These are phyloP conservation scores for Tylopilus rubrobrunneus DNA, from an alignment of 768 basidiomycete genomes.

Conservation along the genomic window DNA sequence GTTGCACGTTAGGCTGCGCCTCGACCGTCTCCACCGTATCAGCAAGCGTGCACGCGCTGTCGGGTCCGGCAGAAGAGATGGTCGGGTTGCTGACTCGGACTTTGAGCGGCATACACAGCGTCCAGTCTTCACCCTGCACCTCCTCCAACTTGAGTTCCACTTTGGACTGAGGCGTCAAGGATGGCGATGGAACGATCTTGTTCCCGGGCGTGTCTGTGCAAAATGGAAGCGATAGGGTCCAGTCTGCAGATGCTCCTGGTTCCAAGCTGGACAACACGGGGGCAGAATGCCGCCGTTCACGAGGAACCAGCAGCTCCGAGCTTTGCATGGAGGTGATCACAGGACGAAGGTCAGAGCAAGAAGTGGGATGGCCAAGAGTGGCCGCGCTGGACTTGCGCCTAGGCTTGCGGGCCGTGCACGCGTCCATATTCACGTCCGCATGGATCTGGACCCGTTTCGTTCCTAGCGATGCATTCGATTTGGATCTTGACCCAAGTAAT, in stretches of 20 bases:
- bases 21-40: slow-evolving; percentile 1
- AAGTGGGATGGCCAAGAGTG: slow-evolving; percentile 1
- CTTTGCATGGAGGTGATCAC: neutral
- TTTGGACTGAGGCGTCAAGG: neutral
- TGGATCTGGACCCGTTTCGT: slow-evolving; percentile 30
- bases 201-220: slow-evolving; percentile 26
- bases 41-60: slow-evolving; percentile 2
- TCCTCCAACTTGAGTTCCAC: slow-evolving; percentile 5
- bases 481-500: slow-evolving; percentile 26
- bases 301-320: slow-evolving; percentile 19
- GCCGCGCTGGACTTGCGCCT: slow-evolving; percentile 28
- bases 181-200: slow-evolving; percentile 10
- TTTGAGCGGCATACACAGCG: slow-evolving; percentile 32
- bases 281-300: slow-evolving; percentile 31
- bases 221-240: slow-evolving; percentile 31
- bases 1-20: slow-evolving; percentile 4
- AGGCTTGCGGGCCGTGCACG: slow-evolving; percentile 9
- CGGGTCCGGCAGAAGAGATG: neutral
- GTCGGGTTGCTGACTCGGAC: neutral
- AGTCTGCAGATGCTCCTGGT: slow-evolving; percentile 14
- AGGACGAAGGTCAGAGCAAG: neutral
- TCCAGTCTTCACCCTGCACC: slow-evolving; percentile 26
- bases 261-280: slow-evolving; percentile 18
- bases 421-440: slow-evolving; percentile 18
- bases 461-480: slow-evolving; percentile 19